Percentiles rank a stretch among this genome's conserved stretches.
Conservation (phyloP, 2,329 filamentous ascomycete species). For the Penicillium sp. region DNA sequence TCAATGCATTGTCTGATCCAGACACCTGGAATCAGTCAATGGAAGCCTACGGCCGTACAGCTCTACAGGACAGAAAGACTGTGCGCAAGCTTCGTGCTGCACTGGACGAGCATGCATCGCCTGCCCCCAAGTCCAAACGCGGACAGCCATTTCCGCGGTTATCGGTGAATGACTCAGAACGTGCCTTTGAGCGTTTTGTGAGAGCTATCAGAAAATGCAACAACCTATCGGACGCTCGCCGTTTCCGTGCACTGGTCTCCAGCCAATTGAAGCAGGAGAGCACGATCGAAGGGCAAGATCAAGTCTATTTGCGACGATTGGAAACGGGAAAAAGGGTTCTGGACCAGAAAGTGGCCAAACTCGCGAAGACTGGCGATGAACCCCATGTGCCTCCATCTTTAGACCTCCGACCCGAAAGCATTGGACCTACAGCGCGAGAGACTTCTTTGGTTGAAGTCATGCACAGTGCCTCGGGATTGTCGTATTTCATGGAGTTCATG, state of each 20-base stretch:
- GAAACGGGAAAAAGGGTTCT: constrained; percentile 88
- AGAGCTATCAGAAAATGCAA: constrained; percentile 83
- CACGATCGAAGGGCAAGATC: constrained; percentile 75
- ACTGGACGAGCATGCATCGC: constrained; percentile 88
- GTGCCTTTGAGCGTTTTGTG: constrained; percentile 93
- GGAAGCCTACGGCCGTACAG: constrained; percentile 80
- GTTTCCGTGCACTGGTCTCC: constrained; percentile 87
- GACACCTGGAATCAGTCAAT: constrained; percentile 98
- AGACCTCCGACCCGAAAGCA: constrained; percentile 34
- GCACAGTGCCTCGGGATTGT: constrained; percentile 83
- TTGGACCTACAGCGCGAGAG: constrained; percentile 67
- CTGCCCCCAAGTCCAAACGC: constrained; percentile 67
- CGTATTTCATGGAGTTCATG: constrained; percentile 99
- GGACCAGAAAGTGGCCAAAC: constrained; percentile 82
- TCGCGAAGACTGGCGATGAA: constrained; percentile 67
- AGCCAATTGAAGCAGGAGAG: constrained; percentile 88
- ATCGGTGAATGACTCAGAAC: constrained; percentile 79
- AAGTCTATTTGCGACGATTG: constrained; percentile 80
- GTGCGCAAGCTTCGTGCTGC: constrained; percentile 89
- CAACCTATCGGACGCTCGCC: constrained; percentile 87
- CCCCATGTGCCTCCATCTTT: constrained; percentile 33
- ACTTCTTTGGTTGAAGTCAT: constrained; percentile 82
- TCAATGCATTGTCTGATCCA: constrained; percentile 80
- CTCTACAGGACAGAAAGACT: constrained; percentile 93
- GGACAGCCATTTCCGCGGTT: constrained; percentile 75